Conservation (phyloP, 371 early-diverging fungal species). For the Mucor indicus region DNA sequence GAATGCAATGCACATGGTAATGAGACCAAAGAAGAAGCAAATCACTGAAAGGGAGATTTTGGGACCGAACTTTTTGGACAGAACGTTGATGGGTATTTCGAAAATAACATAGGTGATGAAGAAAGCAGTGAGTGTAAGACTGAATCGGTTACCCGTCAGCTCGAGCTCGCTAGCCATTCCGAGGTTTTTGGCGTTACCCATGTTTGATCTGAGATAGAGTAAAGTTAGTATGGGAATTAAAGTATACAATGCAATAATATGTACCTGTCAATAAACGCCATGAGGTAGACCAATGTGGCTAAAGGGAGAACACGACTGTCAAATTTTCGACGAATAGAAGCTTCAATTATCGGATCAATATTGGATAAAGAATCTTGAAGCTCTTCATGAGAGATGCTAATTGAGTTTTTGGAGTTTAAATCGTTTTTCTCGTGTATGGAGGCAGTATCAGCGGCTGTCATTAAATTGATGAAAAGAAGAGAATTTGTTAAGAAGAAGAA, state of each 20-base stretch:
- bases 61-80: constrained; percentile 31
- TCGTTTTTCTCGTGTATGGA: neutral
- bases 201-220: constrained; percentile 23
- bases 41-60: constrained; percentile 45
- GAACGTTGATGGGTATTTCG: constrained; percentile 17
- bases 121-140: constrained; percentile 13
- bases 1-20: constrained; percentile 44
- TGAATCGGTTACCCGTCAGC: constrained; percentile 18
- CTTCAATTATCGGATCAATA: constrained; percentile 23
- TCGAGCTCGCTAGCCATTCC: constrained; percentile 20
- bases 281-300: constrained; percentile 8
- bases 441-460: neutral
- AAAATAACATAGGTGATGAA: constrained; percentile 15
- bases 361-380: constrained; percentile 1
- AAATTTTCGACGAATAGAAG: constrained; percentile 10
- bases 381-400: neutral
- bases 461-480: too few species aligned
- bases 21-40: constrained; percentile 50
- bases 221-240: neutral
- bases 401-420: too few species aligned
- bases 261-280: constrained; percentile 16
- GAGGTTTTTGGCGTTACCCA: constrained; percentile 36
- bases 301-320: constrained; percentile 6
- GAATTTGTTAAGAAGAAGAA: too few species aligned
- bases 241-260: too few species aligned